These are phyloP conservation scores for Ambispora gerdemannii DNA, from an alignment of 192 early-diverging fungal species.

Conservation along the genomic window DNA sequence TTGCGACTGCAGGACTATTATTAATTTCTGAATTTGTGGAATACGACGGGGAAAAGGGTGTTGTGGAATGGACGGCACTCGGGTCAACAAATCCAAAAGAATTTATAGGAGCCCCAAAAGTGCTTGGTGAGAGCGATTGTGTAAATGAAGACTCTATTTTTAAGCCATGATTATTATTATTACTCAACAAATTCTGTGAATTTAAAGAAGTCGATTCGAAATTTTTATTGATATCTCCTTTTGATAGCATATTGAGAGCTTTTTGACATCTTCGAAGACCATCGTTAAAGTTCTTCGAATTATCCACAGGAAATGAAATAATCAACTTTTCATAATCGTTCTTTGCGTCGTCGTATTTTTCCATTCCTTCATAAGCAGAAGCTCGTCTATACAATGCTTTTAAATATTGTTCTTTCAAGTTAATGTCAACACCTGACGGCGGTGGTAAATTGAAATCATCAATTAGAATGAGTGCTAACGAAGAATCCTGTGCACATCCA, in stretches of 20 bases:
- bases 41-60: conserved; percentile 34
- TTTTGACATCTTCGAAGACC: conserved; percentile 51
- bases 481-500: conserved; percentile 69
- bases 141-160: background rate
- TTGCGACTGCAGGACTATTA: conserved; percentile 56
- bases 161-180: too few relatives aligned
- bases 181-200: too few relatives aligned
- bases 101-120: conserved; percentile 13
- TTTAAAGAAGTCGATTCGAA: background rate
- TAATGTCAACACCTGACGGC: conserved; percentile 35
- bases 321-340: conserved; percentile 52
- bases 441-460: conserved; percentile 28
- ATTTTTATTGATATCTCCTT: background rate
- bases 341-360: conserved; percentile 74
- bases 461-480: conserved; percentile 35
- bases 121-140: background rate
- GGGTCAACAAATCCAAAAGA: conserved; percentile 23
- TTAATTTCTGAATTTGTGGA: conserved; percentile 1
- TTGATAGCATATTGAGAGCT: conserved; percentile 35
- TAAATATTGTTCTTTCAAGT: conserved; percentile 56
- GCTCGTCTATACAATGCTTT: conserved; percentile 79
- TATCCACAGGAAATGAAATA: conserved; percentile 37
- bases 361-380: conserved; percentile 75
- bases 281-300: conserved; percentile 37
- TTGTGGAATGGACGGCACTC: background rate